A percentile compares a stretch with the other conserved stretches of the same genome.
phyloP scores from a whole-genome alignment of 768 basidiomycete species.

The Amanita subjunquillea region DNA sequence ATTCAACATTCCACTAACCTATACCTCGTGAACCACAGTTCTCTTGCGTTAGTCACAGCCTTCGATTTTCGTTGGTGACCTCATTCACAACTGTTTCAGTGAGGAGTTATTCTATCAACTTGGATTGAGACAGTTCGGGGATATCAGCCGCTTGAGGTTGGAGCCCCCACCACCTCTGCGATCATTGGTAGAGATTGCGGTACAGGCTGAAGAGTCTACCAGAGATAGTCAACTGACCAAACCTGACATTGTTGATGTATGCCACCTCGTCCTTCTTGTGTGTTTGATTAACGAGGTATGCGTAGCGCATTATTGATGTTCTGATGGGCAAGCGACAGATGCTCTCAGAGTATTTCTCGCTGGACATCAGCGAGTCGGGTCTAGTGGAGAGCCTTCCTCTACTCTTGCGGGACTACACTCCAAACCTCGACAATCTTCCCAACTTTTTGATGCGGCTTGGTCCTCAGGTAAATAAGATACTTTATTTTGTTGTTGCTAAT shows the following conservation, averaged over 20 bases:
- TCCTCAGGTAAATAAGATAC: conserved; percentile 51
- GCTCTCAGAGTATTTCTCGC: conserved; percentile 86
- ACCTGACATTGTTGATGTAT: conserved; percentile 63
- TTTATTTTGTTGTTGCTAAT: background rate
- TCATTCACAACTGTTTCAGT: conserved; percentile 25
- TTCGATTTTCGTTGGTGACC: background rate
- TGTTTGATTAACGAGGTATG: background rate
- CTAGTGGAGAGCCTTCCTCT: conserved; percentile 71
- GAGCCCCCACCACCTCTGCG: conserved; percentile 73
- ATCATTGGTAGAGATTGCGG: conserved; percentile 67
- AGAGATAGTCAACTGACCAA: conserved; percentile 44
- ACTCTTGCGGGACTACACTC: conserved; percentile 78
- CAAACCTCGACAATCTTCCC: conserved; percentile 85
- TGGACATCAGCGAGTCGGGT: conserved; percentile 59
- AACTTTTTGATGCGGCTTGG: conserved; percentile 85
- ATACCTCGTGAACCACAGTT: conserved; percentile 80
- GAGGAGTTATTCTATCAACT: conserved; percentile 96
- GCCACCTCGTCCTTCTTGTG: background rate
- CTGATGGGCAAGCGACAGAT: conserved; percentile 62
- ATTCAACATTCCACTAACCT: conserved; percentile 84
- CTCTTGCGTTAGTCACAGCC: conserved; percentile 56
- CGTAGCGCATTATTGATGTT: conserved; percentile 54
- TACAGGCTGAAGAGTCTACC: conserved; percentile 56
- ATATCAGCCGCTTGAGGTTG: conserved; percentile 64
- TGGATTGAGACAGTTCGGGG: conserved; percentile 83